A percentile compares a stretch with the other conserved stretches of the same genome.
phyloP scores from a whole-genome alignment of 1,284 basidiomycete genomes.

The Puccinia hordei region DNA sequence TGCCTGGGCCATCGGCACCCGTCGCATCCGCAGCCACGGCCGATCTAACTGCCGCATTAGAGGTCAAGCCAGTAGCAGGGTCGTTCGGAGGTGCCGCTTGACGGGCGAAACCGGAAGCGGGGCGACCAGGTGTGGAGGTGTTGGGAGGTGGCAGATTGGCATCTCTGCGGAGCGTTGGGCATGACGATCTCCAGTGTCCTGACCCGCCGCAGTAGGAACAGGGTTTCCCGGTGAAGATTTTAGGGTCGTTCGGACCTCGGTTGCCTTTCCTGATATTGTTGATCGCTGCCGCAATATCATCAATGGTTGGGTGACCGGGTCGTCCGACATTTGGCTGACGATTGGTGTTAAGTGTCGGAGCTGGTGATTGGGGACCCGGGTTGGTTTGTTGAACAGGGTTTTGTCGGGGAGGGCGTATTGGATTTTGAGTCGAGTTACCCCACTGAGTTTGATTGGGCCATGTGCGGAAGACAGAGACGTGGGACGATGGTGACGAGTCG shows the following conservation, averaged over 20 bases:
- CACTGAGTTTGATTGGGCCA: background rate
- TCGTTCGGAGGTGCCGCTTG: constrained; percentile 1
- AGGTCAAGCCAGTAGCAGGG: background rate
- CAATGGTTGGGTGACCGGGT: background rate
- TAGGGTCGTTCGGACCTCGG: background rate
- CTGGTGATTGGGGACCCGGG: too few species aligned
- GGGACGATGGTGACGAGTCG: background rate
- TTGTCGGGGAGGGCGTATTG: background rate
- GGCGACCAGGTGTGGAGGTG: background rate
- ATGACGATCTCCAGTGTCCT: background rate
- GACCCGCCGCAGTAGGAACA: background rate
- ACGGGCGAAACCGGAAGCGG: constrained; percentile 26
- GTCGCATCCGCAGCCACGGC: too few species aligned
- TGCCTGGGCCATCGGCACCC: background rate
- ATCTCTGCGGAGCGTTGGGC: constrained; percentile 2
- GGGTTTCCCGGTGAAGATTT: background rate
- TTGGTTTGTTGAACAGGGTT: background rate
- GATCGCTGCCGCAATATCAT: background rate
- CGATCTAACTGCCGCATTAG: background rate
- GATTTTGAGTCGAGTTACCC: background rate
- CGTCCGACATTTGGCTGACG: background rate
- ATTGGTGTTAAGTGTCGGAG: background rate
- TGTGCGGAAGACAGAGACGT: background rate
- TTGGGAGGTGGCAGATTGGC: background rate
- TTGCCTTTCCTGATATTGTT: constrained; percentile 9